These are phyloP conservation scores for Eucalyptus cladocalyx DNA, from an alignment of 345 rosid species.

Conservation along the genomic window DNA sequence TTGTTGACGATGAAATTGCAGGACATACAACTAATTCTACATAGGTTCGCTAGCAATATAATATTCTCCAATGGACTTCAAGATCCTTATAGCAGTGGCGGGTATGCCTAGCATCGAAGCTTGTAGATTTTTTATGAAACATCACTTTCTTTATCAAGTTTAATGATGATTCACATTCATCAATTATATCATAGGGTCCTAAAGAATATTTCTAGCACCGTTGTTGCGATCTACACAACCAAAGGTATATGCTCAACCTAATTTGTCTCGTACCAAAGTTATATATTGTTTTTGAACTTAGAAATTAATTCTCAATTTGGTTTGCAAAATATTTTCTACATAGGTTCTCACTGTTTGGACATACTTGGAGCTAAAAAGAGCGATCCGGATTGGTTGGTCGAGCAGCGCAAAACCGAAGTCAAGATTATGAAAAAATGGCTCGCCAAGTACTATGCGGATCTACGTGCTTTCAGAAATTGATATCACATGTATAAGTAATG, in stretches of 20 bases:
- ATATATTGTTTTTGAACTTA: neutral
- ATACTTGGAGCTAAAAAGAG: neutral
- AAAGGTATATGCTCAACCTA: conserved; percentile 3
- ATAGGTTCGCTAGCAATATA: conserved; percentile 42
- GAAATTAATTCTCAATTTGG: neutral
- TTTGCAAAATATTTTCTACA: neutral
- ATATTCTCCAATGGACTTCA: conserved; percentile 47
- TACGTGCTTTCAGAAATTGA: neutral
- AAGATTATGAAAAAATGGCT: conserved; percentile 4
- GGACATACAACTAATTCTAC: conserved; percentile 28
- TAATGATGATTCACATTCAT: neutral
- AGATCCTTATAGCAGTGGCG: conserved; percentile 46
- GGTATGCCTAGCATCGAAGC: conserved; percentile 2
- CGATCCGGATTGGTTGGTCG: conserved; percentile 17
- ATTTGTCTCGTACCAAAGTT: neutral
- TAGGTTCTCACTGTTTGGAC: conserved; percentile 25
- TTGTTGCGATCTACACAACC: conserved; percentile 6
- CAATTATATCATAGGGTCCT: conserved; percentile 10
- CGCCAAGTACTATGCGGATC: conserved; percentile 2
- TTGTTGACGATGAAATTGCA: neutral
- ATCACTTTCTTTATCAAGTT: neutral
- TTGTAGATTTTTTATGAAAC: neutral
- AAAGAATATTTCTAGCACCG: conserved; percentile 17
- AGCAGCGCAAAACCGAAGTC: conserved; percentile 7
- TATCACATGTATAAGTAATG: neutral